Conservation (phyloP, 768 basidiomycete species). For the Candolleomyces eurysporus region DNA sequence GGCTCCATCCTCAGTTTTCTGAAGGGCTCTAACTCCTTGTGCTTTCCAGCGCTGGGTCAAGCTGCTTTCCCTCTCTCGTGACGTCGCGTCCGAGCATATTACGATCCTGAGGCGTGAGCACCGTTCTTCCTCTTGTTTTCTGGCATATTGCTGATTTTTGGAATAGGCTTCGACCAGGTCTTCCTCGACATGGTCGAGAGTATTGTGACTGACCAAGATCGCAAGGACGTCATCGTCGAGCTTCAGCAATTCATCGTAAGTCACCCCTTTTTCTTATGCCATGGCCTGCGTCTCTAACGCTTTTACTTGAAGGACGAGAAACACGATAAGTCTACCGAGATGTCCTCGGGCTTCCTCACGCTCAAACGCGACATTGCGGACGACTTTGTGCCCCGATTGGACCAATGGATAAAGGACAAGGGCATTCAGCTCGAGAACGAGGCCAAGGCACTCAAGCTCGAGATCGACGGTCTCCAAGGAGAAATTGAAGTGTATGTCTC, state of each 20-base stretch:
- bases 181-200: neutral
- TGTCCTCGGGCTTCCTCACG: neutral
- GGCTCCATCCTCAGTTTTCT: conserved; percentile 38
- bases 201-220: neutral
- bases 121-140: neutral
- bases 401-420: neutral
- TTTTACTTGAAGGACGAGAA: neutral
- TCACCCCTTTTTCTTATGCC: neutral
- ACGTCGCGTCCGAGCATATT: neutral
- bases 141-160: neutral
- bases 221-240: neutral
- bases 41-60: neutral
- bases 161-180: neutral
- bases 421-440: neutral
- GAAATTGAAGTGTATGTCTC: neutral
- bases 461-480: neutral
- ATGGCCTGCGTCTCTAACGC: neutral
- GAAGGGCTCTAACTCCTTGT: neutral
- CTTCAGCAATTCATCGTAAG: neutral
- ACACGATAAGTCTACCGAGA: neutral
- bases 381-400: neutral
- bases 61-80: neutral
- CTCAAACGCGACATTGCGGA: neutral
- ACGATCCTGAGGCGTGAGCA: neutral
- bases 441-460: neutral